Conservation (phyloP, 225 moss, liverwort and hornwort species). For the Marchantia paleacea region DNA sequence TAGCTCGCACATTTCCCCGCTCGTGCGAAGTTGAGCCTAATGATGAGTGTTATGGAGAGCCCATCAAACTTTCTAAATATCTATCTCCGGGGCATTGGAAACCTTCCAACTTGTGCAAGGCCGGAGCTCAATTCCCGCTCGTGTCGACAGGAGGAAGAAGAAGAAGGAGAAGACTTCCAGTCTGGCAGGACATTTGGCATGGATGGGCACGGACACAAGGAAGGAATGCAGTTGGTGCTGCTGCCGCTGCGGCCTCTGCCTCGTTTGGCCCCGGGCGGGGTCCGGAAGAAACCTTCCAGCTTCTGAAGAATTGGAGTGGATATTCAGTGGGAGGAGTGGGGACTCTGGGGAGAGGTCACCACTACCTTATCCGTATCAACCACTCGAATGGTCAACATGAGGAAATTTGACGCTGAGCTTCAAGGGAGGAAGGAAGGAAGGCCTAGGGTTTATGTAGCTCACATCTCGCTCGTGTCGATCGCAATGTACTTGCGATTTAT, state of each 20-base stretch:
- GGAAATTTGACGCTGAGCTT: neutral
- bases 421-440: neutral
- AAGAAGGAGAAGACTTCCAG: neutral
- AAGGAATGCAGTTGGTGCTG: neutral
- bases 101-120: neutral
- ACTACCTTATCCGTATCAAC: neutral
- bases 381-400: neutral
- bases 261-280: no score
- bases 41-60: neutral
- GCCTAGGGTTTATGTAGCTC: neutral
- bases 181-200: conserved; percentile 1
- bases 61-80: neutral
- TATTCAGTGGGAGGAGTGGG: no score
- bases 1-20: neutral
- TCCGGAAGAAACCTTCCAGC: neutral
- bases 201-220: neutral
- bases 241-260: neutral
- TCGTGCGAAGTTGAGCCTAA: neutral
- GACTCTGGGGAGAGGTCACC: neutral
- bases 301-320: neutral
- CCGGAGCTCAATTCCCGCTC: neutral
- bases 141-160: neutral
- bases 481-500: neutral
- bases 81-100: neutral
- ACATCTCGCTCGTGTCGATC: neutral